Conservation (phyloP, 257 asterid species). For the Hygrophila difformis region DNA sequence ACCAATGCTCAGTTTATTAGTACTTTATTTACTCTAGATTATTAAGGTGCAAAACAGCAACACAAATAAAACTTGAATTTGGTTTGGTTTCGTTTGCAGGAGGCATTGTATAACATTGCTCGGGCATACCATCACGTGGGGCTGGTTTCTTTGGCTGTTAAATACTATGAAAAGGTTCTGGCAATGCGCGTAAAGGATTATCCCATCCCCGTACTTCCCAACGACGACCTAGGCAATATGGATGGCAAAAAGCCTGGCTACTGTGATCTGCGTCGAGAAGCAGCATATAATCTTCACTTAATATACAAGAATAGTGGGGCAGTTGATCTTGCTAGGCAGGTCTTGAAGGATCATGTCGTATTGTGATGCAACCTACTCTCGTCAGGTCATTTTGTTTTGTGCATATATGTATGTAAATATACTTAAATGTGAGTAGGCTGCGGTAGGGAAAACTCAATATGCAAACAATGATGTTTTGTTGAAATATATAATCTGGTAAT, state of each 20-base stretch:
- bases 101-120: conserved; percentile 60
- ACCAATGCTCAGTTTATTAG: no score
- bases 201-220: conserved; percentile 58
- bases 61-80: no score
- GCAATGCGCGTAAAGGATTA: conserved; percentile 38
- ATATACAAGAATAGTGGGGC: conserved; percentile 77
- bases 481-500: no score
- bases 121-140: conserved; percentile 85
- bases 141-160: conserved; percentile 54
- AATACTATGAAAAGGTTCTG: conserved; percentile 60
- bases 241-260: conserved; percentile 36
- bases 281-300: conserved; percentile 74
- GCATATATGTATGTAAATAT: no score
- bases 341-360: conserved; percentile 51
- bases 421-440: no score
- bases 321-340: conserved; percentile 75
- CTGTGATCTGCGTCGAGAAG: conserved; percentile 76
- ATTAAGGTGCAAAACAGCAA: no score
- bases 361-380: no score
- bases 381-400: no score
- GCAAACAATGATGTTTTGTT: no score
- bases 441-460: no score
- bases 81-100: conserved; percentile 40
- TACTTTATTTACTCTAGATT: no score
- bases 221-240: conserved; percentile 32